A percentile compares a stretch with the other conserved stretches of the same genome.
phyloP scores from a whole-genome alignment of 2,329 filamentous ascomycete genomes.

The Truncatella angustata region DNA sequence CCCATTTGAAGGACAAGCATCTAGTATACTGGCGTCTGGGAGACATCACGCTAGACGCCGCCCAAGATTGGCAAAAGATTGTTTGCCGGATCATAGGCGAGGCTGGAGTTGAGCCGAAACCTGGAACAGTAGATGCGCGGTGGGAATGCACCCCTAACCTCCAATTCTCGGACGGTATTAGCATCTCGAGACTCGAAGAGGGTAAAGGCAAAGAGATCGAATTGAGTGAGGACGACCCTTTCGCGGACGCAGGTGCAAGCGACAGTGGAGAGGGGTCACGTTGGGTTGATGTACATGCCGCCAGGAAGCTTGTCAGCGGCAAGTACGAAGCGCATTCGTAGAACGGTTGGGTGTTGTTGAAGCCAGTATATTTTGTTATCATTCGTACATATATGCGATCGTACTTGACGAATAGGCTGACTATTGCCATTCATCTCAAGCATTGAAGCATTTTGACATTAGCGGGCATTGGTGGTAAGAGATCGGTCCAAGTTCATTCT shows the following conservation, averaged over 20 bases:
- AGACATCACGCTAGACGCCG: constrained; percentile 66
- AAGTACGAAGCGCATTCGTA: constrained; percentile 63
- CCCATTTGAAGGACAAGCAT: constrained; percentile 73
- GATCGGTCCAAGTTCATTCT: neutral
- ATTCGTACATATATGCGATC: constrained; percentile 5
- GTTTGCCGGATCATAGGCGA: constrained; percentile 77
- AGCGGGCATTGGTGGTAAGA: neutral
- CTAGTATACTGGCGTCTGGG: constrained; percentile 79
- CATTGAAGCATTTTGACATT: neutral
- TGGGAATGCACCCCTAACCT: constrained; percentile 63
- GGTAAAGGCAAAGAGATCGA: constrained; percentile 50
- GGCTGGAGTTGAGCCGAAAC: constrained; percentile 66
- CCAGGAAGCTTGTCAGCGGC: constrained; percentile 69
- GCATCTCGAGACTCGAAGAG: constrained; percentile 55
- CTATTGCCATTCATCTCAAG: neutral
- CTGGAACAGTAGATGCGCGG: constrained; percentile 76
- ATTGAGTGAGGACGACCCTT: constrained; percentile 59
- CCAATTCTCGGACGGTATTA: constrained; percentile 51
- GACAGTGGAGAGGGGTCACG: constrained; percentile 26
- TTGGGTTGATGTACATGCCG: constrained; percentile 68
- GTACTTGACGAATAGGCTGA: neutral
- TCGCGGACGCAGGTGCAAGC: constrained; percentile 56
- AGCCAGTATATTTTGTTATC: neutral
- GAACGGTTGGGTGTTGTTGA: neutral
- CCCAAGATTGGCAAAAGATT: constrained; percentile 68